Evolutionary conservation across 2,329 filamentous ascomycete species (phyloP), one percentile per base, ranked within the genome.

Genomic region (Bipolaris victoriae): DNA sequence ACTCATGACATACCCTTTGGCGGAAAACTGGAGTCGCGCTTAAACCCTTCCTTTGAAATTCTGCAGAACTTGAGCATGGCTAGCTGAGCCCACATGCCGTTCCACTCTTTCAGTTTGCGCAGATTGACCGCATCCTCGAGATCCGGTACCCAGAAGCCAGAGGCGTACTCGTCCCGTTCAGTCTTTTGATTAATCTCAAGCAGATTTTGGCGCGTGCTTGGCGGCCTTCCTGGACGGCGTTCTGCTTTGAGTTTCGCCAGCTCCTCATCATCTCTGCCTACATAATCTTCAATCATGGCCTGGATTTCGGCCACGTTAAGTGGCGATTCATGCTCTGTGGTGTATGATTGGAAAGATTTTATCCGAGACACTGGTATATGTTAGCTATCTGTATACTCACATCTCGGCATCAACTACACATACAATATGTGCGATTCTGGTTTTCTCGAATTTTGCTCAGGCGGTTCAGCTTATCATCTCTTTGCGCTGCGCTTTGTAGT

Each of bases 91-190:
- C 94, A 98, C 24, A 90, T 85, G 3, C 90, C 90, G 63, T 92
- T 90, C 91, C 92, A 98, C 20, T 83, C 81, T 61, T 86, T 83
- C 39, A 98, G 77, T 63, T 85, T 83, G 55, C 82, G 77, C 49
- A 90, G 78, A 64, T 88, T 92, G 46, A 88, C 84, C 39, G 83
- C 81, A 40, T 87, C 83, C 53, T 86, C 84, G 52, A 97, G 79
- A 72, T 97, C 90, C 0, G 94, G 93, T 39, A 96, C 76, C 91
- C 90, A 90, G 71, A 97, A 96, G 0, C 95, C 95, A 51, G 87
- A 87, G 62, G 88, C 84, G 64, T 90, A 91, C 79, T 99, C 95
- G 66, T 89, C 89, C 70, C 89, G 83, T 62, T 97, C 89, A 1
- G 79, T 80, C 13, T 85, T 83, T 52, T 90, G 88, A 63, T 87